Evolutionary conservation across 2,329 filamentous ascomycete species (phyloP).

Genomic region (Dactylonectria macrodidyma): DNA sequence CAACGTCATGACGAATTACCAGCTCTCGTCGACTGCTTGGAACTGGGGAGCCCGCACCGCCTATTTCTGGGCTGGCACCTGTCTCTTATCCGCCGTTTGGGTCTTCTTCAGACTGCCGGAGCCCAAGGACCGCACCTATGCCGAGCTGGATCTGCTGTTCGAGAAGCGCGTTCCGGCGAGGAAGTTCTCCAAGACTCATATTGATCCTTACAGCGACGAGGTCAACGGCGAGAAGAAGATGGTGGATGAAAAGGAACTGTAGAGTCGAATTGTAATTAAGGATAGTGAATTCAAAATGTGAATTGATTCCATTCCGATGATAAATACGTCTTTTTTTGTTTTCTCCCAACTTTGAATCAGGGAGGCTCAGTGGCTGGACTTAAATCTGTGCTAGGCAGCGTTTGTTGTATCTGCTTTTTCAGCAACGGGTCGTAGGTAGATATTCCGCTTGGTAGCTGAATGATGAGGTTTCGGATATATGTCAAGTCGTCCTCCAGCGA

Average conservation of each 20-base stretch:
- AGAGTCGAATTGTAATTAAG: background rate
- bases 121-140: slow-evolving; percentile 64
- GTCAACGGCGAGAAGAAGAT: slow-evolving; percentile 21
- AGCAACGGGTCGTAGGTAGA: slow-evolving; percentile 57
- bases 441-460: slow-evolving; percentile 55
- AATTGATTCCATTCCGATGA: no score
- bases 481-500: slow-evolving; percentile 55
- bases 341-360: background rate
- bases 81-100: slow-evolving; percentile 64
- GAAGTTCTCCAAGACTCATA: slow-evolving; percentile 56
- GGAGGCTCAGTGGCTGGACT: slow-evolving; percentile 20
- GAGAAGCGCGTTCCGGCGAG: slow-evolving; percentile 56
- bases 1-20: slow-evolving; percentile 65
- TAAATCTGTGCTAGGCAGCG: slow-evolving; percentile 46
- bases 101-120: slow-evolving; percentile 67
- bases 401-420: slow-evolving; percentile 57
- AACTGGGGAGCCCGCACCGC: slow-evolving; percentile 64
- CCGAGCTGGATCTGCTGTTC: slow-evolving; percentile 61
- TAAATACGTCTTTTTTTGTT: background rate
- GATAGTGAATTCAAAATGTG: no score
- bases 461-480: slow-evolving; percentile 56
- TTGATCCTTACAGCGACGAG: slow-evolving; percentile 53
- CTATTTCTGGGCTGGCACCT: slow-evolving; percentile 64
- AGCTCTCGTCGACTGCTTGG: slow-evolving; percentile 62
- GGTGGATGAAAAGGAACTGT: slow-evolving; percentile 28